Evolutionary conservation across 305 asterid species (phyloP).

Genomic region (Solanum hybrid): DNA sequence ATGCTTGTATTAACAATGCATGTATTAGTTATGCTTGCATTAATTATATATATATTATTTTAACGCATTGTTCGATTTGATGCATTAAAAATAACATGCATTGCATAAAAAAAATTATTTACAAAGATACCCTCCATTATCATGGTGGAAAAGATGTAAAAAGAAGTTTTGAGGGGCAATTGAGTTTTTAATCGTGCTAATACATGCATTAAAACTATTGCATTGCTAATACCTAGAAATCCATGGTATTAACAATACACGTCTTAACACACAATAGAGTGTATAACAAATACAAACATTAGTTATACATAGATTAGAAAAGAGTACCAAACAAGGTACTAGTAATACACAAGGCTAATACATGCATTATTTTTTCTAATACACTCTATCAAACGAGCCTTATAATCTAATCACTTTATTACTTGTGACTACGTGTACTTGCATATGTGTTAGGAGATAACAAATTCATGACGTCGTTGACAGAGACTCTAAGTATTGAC

Average conservation of each 20-base stretch:
- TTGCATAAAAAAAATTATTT: not conserved
- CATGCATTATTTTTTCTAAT: too few species aligned
- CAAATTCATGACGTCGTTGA: not conserved
- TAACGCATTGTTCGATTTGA: not conserved
- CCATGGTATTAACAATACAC: too few species aligned
- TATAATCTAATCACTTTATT: not conserved
- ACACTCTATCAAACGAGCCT: not conserved
- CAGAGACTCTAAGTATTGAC: not conserved
- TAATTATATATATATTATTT: too few species aligned
- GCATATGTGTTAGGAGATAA: too few species aligned
- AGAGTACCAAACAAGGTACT: not conserved
- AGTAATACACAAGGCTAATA: too few species aligned
- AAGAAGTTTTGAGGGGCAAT: not conserved
- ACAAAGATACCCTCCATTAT: not conserved
- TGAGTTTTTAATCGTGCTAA: not conserved
- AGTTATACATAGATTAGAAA: too few species aligned
- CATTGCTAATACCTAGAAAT: too few species aligned
- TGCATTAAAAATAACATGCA: not conserved
- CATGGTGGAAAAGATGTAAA: too few species aligned
- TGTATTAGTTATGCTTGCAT: not conserved
- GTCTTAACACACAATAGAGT: too few species aligned
- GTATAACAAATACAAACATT: too few species aligned
- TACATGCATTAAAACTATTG: not conserved
- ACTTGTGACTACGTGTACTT: not conserved
- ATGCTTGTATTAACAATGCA: not conserved